Evolutionary conservation across 192 early-diverging fungal species (phyloP).

Genomic region (Mortierella claussenii): DNA sequence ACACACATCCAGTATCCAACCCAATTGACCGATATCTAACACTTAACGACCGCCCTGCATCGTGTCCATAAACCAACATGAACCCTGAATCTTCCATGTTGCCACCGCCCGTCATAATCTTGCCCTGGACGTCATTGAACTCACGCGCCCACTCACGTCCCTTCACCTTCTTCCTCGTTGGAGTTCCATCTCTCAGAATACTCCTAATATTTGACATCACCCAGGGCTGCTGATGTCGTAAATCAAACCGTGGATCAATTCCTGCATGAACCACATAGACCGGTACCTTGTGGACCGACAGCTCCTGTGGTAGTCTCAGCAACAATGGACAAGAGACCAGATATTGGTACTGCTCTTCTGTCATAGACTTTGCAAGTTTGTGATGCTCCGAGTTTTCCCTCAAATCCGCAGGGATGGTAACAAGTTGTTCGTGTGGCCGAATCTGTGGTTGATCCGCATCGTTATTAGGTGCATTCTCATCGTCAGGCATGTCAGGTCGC

Average conservation of each 20-base stretch:
- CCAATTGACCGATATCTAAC: slow-evolving; percentile 65
- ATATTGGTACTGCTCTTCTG: slow-evolving; percentile 31
- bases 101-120: not conserved
- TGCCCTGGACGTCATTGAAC: slow-evolving; percentile 43
- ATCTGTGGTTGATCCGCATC: not conserved
- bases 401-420: slow-evolving; percentile 14
- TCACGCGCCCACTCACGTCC: slow-evolving; percentile 53
- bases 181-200: slow-evolving; percentile 49
- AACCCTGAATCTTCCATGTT: not conserved
- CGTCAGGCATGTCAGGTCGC: not conserved
- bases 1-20: slow-evolving; percentile 76
- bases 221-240: slow-evolving; percentile 20
- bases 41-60: slow-evolving; percentile 67
- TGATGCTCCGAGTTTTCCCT: slow-evolving; percentile 34
- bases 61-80: slow-evolving; percentile 75
- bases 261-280: slow-evolving; percentile 35
- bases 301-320: slow-evolving; percentile 13
- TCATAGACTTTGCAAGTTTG: slow-evolving; percentile 20
- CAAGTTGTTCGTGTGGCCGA: not conserved
- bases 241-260: slow-evolving; percentile 3
- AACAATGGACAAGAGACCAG: slow-evolving; percentile 44
- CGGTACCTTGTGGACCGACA: slow-evolving; percentile 15
- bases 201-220: slow-evolving; percentile 53
- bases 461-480: not conserved
- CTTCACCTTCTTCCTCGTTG: slow-evolving; percentile 46